These are phyloP conservation scores for Geotrichum restrictum DNA, from an alignment of 1,139 yeast species.

Conservation along the genomic window DNA sequence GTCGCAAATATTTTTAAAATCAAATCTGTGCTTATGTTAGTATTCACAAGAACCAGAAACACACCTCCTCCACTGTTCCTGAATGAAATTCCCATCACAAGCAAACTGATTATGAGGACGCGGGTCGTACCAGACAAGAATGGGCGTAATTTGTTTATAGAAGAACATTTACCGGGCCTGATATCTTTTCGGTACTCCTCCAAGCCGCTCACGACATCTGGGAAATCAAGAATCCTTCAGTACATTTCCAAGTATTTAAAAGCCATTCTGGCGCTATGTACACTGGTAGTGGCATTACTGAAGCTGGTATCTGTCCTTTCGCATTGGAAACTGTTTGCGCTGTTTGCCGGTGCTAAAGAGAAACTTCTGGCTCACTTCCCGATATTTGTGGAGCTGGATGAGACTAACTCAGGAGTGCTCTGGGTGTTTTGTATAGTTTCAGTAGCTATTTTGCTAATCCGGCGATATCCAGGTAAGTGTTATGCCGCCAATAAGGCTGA, in stretches of 20 bases:
- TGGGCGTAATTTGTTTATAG: slow-evolving; percentile 11
- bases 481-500: no score
- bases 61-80: no score
- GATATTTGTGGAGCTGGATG: neutral
- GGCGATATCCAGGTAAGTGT: slow-evolving; percentile 10
- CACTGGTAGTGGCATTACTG: neutral
- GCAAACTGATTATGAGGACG: slow-evolving; percentile 27
- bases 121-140: slow-evolving; percentile 7
- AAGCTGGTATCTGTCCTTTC: neutral
- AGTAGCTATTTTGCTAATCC: neutral
- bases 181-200: neutral
- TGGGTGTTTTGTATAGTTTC: neutral
- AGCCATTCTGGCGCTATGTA: neutral
- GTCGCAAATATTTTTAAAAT: no score
- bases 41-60: no score
- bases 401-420: neutral
- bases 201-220: neutral
- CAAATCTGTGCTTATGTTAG: no score
- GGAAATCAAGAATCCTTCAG: neutral
- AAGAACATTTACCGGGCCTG: slow-evolving; percentile 7
- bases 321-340: neutral
- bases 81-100: no score
- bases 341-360: neutral
- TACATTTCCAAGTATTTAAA: neutral
- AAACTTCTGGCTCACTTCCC: neutral